phyloP scores from a whole-genome alignment of 768 basidiomycete genomes.

The Lactarius indigo region DNA sequence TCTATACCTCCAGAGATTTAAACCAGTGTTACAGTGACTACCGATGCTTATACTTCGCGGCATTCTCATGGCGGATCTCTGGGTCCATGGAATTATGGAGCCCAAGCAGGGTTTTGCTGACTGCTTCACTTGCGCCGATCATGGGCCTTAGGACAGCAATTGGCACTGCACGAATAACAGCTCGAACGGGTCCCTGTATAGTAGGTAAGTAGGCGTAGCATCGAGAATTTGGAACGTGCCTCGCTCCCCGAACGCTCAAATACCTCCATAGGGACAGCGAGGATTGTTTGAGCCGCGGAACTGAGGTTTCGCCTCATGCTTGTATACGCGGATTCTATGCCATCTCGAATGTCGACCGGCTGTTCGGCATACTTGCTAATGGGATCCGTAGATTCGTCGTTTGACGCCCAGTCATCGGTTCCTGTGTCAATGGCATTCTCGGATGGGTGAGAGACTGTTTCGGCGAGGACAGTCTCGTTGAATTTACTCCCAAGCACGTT shows the following conservation, averaged over 20 bases:
- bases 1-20: constrained; percentile 4
- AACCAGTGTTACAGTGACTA: constrained; percentile 31
- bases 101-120: constrained; percentile 92
- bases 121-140: constrained; percentile 97
- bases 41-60: constrained; percentile 91
- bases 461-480: constrained; percentile 59
- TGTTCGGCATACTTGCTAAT: constrained; percentile 93
- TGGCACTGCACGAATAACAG: constrained; percentile 94
- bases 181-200: constrained; percentile 80
- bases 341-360: constrained; percentile 78
- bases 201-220: constrained; percentile 3
- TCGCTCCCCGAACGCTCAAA: constrained; percentile 92
- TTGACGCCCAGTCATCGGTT: constrained; percentile 37
- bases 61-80: constrained; percentile 72
- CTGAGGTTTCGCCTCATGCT: constrained; percentile 83
- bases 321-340: constrained; percentile 87
- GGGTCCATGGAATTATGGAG: constrained; percentile 93
- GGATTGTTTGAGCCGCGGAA: constrained; percentile 95
- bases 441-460: constrained; percentile 49
- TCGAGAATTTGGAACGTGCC: constrained; percentile 43
- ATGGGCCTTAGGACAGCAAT: constrained; percentile 96
- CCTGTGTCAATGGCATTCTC: constrained; percentile 28
- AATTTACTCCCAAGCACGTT: constrained; percentile 81
- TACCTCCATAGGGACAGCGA: constrained; percentile 99
- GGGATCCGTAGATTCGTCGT: constrained; percentile 48